Base-by-base conservation (phyloP, 495 filamentous ascomycete species). In the Melanomma pulvis-pyrius region DNA sequence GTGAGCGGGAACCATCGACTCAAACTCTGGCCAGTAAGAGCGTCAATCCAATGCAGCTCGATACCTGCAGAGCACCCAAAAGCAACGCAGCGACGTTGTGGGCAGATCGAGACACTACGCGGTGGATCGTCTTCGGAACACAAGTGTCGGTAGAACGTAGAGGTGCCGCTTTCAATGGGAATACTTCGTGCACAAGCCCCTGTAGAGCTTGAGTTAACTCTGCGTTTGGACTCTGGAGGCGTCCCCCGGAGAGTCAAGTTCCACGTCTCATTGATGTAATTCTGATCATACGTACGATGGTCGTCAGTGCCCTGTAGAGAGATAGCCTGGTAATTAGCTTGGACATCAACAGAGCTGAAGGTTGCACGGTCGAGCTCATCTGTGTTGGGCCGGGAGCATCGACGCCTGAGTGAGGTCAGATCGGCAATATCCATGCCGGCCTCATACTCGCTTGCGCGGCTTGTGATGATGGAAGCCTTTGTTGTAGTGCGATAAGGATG, bases 31-130 rank as follows among this genome's bases (percentile, higher is more conserved):
- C 84, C 82, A 2, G 82, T 88, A 28, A 82, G 68, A 44, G 84
- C 83, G 71, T 90, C 87, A 26, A 89, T 77, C 87, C 89, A 92
- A 67, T 90, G 87, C 9, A 92, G 74, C 67, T 92, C 88, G 46
- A 92, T 86, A 8, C 89, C 87, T 9, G 80, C 78, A 24, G 81
- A 79, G 53, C 85, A 90, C 19, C 89, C 89, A 77, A 91, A 91
- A 1, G 88, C 89, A 13, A 90, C 83, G 69, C 87, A 89, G 21
- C 82, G 82, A 30, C 87, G 81, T 30, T 86, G 84, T 12, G 89
- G 89, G 62, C 85, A 90, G 52, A 92, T 83, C 0, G 89, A 85
- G 5, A 92, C 83, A 12, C 84, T 87, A 57, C 83, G 82, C 5
- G 89, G 88, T 21, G 85, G 84, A 62, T 90, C 85, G 59, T 90